Conservation (phyloP, 345 rosid species). For the Salix suchowensis region DNA sequence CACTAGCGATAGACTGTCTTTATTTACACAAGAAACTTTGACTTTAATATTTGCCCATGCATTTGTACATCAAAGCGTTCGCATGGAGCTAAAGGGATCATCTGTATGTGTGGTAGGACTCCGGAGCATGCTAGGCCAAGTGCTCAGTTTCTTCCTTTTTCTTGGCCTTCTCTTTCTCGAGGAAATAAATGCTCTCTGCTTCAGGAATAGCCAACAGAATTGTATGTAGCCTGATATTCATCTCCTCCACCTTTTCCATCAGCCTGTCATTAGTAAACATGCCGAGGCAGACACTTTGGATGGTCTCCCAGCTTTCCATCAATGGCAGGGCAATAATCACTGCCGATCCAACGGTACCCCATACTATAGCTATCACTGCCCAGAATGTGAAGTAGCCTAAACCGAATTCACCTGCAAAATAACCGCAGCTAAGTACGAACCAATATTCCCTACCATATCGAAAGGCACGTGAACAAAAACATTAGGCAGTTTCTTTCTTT, state of each 20-base stretch:
- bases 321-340: conserved; percentile 65
- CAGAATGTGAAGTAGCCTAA: conserved; percentile 83
- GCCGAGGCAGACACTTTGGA: conserved; percentile 52
- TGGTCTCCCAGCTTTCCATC: conserved; percentile 76
- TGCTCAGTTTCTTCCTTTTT: conserved; percentile 30
- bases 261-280: conserved; percentile 73
- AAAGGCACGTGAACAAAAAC: background rate
- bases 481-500: background rate
- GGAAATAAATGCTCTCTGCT: conserved; percentile 54
- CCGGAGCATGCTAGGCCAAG: conserved; percentile 1
- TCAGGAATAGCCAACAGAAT: conserved; percentile 61
- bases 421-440: background rate
- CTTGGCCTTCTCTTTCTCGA: conserved; percentile 50
- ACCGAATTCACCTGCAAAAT: conserved; percentile 50
- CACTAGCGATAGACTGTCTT: too few species aligned
- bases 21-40: too few species aligned
- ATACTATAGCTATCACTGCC: conserved; percentile 74
- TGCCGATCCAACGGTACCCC: conserved; percentile 79
- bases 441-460: background rate
- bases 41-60: too few species aligned
- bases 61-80: too few species aligned
- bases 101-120: too few species aligned
- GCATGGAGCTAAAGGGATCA: too few species aligned
- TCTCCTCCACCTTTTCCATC: conserved; percentile 58
- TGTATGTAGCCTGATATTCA: conserved; percentile 46